These are phyloP conservation scores for Triticum dicoccoides DNA, from an alignment of 176 grass and related monocot species.

Conservation along the genomic window DNA sequence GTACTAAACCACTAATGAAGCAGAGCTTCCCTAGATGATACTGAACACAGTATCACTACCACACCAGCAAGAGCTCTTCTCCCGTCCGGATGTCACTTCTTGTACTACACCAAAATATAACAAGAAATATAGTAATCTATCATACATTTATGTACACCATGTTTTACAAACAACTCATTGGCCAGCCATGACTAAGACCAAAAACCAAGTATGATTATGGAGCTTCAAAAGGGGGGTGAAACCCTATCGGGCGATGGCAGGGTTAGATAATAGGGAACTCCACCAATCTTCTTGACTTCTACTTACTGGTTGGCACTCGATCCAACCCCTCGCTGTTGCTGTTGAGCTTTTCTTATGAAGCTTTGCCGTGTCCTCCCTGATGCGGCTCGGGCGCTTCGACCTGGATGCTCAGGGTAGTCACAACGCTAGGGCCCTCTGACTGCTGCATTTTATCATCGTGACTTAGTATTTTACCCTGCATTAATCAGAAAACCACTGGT, in stretches of 20 bases:
- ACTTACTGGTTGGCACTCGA: background rate
- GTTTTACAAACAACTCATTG: conserved; percentile 1
- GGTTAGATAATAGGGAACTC: background rate
- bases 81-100: background rate
- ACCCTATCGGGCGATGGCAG: background rate
- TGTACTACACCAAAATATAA: background rate
- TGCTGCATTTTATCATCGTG: conserved; percentile 38
- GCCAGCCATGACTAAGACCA: background rate
- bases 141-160: background rate
- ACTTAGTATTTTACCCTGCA: conserved; percentile 36
- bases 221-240: background rate
- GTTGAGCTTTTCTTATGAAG: background rate
- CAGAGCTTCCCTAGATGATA: too few species aligned
- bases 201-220: background rate
- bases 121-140: background rate
- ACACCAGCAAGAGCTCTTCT: too few species aligned
- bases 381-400: conserved; percentile 20
- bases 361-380: background rate
- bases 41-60: too few species aligned
- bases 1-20: too few species aligned
- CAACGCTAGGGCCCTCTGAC: conserved; percentile 8
- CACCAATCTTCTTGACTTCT: background rate
- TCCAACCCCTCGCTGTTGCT: conserved; percentile 22
- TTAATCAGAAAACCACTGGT: background rate
- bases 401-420: conserved; percentile 38